A percentile compares a stretch with the other conserved stretches of the same genome.
These are phyloP conservation scores for Cucumis cinereus DNA, from an alignment of 306 rosid genomes.

Conservation along the genomic window DNA sequence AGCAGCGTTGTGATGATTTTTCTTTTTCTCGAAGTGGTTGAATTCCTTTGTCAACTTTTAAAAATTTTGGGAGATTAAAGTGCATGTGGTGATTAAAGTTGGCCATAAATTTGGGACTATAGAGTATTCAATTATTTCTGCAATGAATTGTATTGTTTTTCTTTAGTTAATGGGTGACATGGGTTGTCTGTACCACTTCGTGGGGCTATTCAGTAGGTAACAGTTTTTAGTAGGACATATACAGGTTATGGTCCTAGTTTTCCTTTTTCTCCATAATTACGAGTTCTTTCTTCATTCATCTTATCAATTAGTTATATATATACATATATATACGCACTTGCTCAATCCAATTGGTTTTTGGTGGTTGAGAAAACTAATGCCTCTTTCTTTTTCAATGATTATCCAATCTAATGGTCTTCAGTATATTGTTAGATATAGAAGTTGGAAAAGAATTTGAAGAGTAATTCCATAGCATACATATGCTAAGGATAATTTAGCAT, in stretches of 20 bases:
- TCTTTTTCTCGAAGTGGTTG: neutral
- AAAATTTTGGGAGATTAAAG: neutral
- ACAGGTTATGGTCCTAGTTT: neutral
- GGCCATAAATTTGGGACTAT: neutral
- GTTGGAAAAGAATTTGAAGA: neutral
- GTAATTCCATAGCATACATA: neutral
- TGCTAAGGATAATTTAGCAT: neutral
- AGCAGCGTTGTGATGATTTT: neutral
- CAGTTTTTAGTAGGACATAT: constrained; percentile 29
- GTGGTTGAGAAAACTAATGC: neutral
- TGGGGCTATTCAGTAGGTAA: constrained; percentile 17
- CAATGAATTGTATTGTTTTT: neutral
- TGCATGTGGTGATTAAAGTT: constrained; percentile 6
- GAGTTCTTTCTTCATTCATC: neutral
- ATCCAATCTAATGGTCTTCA: neutral
- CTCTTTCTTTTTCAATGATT: neutral
- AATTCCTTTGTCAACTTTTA: neutral
- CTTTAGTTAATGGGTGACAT: constrained; percentile 21
- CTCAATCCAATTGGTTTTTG: neutral
- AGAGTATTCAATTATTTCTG: constrained; percentile 1
- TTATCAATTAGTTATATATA: neutral
- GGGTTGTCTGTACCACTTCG: constrained; percentile 11
- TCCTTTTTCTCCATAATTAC: neutral
- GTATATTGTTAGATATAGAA: neutral
- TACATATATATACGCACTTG: neutral